Conservation (phyloP, 2,329 filamentous ascomycete species). For the Emmonsia crescens region DNA sequence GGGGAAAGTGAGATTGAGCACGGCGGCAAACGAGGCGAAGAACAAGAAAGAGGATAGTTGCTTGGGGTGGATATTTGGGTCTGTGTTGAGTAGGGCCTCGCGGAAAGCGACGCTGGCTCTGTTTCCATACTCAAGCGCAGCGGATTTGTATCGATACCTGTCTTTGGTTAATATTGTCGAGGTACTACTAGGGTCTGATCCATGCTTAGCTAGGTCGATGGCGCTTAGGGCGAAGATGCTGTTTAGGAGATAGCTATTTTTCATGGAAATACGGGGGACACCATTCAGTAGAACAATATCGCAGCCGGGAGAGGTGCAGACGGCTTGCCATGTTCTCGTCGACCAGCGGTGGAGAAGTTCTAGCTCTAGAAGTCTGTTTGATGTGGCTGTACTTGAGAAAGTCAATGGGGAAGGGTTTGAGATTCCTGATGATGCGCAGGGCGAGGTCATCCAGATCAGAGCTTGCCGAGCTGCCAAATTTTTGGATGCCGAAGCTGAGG, state of each 20-base stretch:
- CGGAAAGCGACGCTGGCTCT: not conserved
- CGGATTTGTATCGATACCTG: not conserved
- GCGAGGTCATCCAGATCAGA: not conserved
- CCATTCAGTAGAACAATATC: conserved; percentile 9
- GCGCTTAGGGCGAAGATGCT: conserved; percentile 12
- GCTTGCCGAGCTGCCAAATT: not conserved
- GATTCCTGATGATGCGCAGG: not conserved
- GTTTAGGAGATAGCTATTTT: conserved; percentile 10
- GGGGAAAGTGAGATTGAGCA: not conserved
- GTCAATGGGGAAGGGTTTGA: not conserved
- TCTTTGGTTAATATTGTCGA: not conserved
- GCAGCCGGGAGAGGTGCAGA: conserved; percentile 11
- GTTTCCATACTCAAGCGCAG: not conserved
- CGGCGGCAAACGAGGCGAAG: not conserved
- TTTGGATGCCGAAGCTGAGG: not conserved
- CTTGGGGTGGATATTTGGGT: not conserved
- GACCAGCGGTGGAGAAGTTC: conserved; percentile 17
- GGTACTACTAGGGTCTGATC: not conserved
- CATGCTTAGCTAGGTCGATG: conserved; percentile 6
- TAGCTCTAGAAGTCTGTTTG: conserved; percentile 12
- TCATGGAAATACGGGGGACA: conserved; percentile 9
- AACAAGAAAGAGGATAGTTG: not conserved
- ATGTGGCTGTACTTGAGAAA: not conserved
- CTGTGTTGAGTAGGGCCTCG: not conserved
- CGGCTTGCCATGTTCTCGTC: conserved; percentile 11